Conservation (phyloP, 164 flowering plant genomes). For the Saururus chinensis region DNA sequence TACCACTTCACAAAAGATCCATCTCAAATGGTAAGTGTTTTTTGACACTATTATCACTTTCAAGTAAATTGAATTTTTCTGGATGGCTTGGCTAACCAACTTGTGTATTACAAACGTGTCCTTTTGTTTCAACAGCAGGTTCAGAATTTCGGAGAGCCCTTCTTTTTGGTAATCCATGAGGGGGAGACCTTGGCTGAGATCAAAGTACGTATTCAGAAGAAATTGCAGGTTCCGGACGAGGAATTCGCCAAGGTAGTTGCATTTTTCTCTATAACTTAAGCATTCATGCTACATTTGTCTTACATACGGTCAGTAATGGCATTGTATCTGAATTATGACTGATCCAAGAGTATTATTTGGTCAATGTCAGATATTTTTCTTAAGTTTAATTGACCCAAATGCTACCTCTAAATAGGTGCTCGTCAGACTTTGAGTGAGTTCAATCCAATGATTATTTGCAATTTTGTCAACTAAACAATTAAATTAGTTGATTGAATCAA, state of each 20-base stretch:
- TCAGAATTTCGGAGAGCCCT: conserved; percentile 97
- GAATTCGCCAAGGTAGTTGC: conserved; percentile 71
- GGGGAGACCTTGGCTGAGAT: conserved; percentile 89
- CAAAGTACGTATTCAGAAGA: conserved; percentile 80
- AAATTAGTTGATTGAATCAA: too few species aligned
- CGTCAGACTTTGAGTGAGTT: too few species aligned
- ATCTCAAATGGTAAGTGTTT: conserved; percentile 76
- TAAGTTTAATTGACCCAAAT: too few species aligned
- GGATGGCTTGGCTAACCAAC: not conserved
- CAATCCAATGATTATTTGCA: too few species aligned
- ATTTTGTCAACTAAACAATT: too few species aligned
- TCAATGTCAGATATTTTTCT: too few species aligned
- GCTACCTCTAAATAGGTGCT: too few species aligned
- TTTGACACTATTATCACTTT: not conserved
- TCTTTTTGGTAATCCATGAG: conserved; percentile 84
- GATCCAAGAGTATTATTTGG: too few species aligned
- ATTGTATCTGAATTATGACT: too few species aligned
- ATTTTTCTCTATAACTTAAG: too few species aligned
- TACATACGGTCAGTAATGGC: too few species aligned
- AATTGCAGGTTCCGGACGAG: conserved; percentile 85
- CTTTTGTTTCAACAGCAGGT: conserved; percentile 52
- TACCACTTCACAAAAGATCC: conserved; percentile 87
- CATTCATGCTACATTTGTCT: not conserved
- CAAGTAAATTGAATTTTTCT: too few species aligned
- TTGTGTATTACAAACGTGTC: not conserved